phyloP scores from a whole-genome alignment of 495 filamentous ascomycete species.

The Xylaria bambusicola region DNA sequence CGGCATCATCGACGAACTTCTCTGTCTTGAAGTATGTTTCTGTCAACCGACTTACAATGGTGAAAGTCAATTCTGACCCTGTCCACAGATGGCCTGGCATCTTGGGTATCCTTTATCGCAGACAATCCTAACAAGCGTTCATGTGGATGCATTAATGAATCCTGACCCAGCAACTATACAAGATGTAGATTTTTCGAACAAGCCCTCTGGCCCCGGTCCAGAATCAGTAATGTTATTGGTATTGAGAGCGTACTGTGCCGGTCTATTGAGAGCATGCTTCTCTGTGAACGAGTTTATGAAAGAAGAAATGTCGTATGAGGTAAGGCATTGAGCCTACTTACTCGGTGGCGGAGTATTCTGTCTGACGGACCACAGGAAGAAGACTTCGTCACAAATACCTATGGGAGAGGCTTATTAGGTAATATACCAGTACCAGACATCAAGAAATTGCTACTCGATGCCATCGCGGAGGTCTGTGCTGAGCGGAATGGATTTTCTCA shows the following conservation, averaged over 20 bases:
- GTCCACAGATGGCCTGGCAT: slow-evolving; percentile 87
- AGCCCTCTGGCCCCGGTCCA: slow-evolving; percentile 25
- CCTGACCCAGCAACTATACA: slow-evolving; percentile 66
- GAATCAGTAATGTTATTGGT: slow-evolving; percentile 61
- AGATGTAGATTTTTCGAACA: slow-evolving; percentile 66
- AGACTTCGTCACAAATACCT: slow-evolving; percentile 90
- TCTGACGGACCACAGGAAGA: slow-evolving; percentile 70
- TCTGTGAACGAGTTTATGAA: slow-evolving; percentile 74
- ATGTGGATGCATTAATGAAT: slow-evolving; percentile 82
- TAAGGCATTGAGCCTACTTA: slow-evolving; percentile 29
- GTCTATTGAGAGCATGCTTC: slow-evolving; percentile 78
- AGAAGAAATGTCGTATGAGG: slow-evolving; percentile 85
- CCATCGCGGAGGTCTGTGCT: slow-evolving; percentile 55
- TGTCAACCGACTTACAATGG: neutral
- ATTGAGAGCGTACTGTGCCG: slow-evolving; percentile 84
- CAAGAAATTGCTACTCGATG: slow-evolving; percentile 60
- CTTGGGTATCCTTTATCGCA: slow-evolving; percentile 91
- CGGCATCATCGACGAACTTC: slow-evolving; percentile 90
- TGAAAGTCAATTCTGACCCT: neutral
- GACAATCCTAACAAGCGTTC: slow-evolving; percentile 90
- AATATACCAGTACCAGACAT: slow-evolving; percentile 60
- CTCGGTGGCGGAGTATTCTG: neutral
- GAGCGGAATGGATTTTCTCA: slow-evolving; percentile 46
- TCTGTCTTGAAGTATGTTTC: slow-evolving; percentile 76
- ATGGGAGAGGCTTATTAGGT: slow-evolving; percentile 74